Evolutionary conservation across 306 rosid genomes (phyloP).

Genomic region (Sesbania bispinosa): DNA sequence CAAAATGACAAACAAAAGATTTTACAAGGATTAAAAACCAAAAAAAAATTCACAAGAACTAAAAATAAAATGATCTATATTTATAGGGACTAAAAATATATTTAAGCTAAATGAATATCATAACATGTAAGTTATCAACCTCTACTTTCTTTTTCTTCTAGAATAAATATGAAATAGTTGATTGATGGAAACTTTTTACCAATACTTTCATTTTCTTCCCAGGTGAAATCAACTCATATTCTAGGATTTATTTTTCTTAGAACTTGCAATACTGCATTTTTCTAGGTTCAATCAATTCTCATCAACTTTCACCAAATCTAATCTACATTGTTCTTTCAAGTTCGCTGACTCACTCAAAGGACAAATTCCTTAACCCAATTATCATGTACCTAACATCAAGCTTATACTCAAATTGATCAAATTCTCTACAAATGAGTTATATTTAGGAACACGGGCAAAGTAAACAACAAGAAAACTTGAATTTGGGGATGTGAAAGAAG

Average conservation of each 20-base stretch:
- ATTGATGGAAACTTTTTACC: too few relatives aligned
- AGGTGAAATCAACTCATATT: too few relatives aligned
- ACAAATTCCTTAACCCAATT: constrained; percentile 19
- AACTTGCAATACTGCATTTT: background rate
- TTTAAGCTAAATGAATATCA: too few relatives aligned
- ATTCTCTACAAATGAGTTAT: background rate
- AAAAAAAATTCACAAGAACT: too few relatives aligned
- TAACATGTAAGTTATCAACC: too few relatives aligned
- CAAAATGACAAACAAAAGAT: too few relatives aligned
- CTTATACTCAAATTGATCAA: background rate
- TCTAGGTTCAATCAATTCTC: constrained; percentile 2
- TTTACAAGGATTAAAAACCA: too few relatives aligned
- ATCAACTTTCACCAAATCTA: constrained; percentile 37
- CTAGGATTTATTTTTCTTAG: background rate
- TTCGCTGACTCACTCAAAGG: constrained; percentile 11
- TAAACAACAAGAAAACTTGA: background rate
- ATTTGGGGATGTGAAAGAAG: background rate
- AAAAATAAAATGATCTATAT: too few relatives aligned
- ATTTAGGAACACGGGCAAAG: background rate
- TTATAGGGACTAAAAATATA: too few relatives aligned
- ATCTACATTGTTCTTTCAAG: background rate
- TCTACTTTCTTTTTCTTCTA: too few relatives aligned
- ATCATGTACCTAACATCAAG: constrained; percentile 2
- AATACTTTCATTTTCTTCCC: too few relatives aligned
- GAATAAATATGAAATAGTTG: too few relatives aligned